These are phyloP conservation scores for Penicillium flavigenum DNA, from an alignment of 495 filamentous ascomycete genomes.

Conservation along the genomic window DNA sequence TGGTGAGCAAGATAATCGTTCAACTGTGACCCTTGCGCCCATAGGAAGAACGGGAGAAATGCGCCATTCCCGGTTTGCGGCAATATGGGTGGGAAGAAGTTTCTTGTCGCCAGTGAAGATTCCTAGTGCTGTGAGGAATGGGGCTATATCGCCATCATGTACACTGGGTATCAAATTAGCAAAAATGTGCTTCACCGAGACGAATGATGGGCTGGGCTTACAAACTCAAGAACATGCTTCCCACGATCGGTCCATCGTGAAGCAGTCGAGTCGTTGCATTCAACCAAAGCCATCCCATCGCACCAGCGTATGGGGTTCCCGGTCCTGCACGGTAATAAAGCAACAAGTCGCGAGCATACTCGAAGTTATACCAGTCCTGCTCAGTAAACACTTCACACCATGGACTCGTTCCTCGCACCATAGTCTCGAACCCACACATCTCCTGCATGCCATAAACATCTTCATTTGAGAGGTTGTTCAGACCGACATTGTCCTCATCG, in stretches of 20 bases:
- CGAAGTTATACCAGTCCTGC: conserved; percentile 57
- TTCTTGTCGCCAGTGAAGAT: conserved; percentile 47
- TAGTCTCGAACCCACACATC: conserved; percentile 60
- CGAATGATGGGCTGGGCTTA: conserved; percentile 27
- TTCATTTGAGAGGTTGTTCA: conserved; percentile 35
- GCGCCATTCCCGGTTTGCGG: conserved; percentile 48
- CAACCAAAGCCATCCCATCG: conserved; percentile 63
- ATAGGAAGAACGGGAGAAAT: conserved; percentile 58
- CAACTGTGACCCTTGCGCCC: conserved; percentile 57
- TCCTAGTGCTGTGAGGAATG: conserved; percentile 54
- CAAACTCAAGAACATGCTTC: conserved; percentile 59
- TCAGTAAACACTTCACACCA: conserved; percentile 61
- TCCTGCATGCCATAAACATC: conserved; percentile 63
- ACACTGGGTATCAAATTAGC: conserved; percentile 37
- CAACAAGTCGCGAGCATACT: conserved; percentile 59
- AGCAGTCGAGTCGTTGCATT: conserved; percentile 57
- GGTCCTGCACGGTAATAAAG: conserved; percentile 63
- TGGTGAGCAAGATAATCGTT: conserved; percentile 48
- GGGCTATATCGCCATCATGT: conserved; percentile 60
- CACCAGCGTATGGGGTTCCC: conserved; percentile 54
- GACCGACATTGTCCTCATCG: conserved; percentile 39
- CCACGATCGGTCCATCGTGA: conserved; percentile 45
- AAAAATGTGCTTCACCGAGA: not conserved
- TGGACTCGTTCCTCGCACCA: conserved; percentile 51
- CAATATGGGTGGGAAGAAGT: conserved; percentile 46